These are phyloP conservation scores for Erodium moschatum DNA, from an alignment of 441 rosid species.

Conservation along the genomic window DNA sequence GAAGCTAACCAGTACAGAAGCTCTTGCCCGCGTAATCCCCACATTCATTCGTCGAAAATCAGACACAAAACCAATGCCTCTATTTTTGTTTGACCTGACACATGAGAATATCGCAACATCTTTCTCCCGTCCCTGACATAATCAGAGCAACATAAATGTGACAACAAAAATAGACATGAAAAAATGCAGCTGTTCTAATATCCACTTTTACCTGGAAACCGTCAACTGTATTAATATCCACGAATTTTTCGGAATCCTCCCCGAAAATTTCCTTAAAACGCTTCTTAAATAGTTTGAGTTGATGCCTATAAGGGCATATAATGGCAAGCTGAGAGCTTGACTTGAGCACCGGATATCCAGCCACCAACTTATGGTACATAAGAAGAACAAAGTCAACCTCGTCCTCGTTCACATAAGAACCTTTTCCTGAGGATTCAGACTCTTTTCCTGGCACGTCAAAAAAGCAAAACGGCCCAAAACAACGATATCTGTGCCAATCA, in stretches of 20 bases:
- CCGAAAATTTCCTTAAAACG: constrained; percentile 66
- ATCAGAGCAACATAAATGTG: background rate
- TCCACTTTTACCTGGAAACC: constrained; percentile 69
- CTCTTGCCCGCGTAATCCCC: constrained; percentile 84
- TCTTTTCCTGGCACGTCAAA: constrained; percentile 76
- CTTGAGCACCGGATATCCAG: constrained; percentile 57
- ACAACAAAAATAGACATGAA: background rate
- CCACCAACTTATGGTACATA: constrained; percentile 69
- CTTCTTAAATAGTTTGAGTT: constrained; percentile 76
- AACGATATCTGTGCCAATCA: constrained; percentile 61
- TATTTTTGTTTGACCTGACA: constrained; percentile 64
- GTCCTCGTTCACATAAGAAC: constrained; percentile 66
- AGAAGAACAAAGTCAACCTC: constrained; percentile 75
- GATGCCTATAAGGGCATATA: constrained; percentile 78
- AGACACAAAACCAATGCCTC: constrained; percentile 67
- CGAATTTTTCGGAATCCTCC: constrained; percentile 55
- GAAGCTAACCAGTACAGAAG: constrained; percentile 63
- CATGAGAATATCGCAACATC: constrained; percentile 88
- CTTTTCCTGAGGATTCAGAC: constrained; percentile 73
- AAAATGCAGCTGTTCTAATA: too few species aligned
- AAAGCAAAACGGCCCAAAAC: constrained; percentile 86
- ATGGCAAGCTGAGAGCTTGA: constrained; percentile 83
- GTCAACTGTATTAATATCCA: constrained; percentile 80
- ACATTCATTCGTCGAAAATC: constrained; percentile 90
- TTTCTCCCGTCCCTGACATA: constrained; percentile 78